Evolutionary conservation across 176 grass and related monocot species (phyloP).

Genomic region (Cocos nucifera): DNA sequence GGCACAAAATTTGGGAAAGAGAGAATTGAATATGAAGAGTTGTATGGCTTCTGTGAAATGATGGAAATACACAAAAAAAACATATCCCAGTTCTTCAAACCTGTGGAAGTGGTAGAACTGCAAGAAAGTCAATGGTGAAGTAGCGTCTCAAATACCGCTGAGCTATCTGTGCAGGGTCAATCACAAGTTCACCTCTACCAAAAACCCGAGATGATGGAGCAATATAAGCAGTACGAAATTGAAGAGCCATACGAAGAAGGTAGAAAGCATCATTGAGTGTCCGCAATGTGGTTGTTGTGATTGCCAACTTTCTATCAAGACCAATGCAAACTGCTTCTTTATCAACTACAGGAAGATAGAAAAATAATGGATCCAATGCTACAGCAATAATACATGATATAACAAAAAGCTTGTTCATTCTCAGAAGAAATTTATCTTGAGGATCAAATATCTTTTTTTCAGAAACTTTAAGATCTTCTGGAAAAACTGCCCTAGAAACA

Average conservation of each 20-base stretch:
- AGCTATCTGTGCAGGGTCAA: conserved; percentile 66
- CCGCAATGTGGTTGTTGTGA: conserved; percentile 37
- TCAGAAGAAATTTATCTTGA: conserved; percentile 55
- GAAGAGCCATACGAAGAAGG: conserved; percentile 60
- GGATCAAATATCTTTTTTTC: conserved; percentile 76
- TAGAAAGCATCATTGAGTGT: conserved; percentile 72
- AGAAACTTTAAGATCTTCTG: conserved; percentile 72
- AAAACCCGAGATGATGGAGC: conserved; percentile 78
- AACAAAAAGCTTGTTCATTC: conserved; percentile 58
- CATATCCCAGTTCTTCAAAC: conserved; percentile 14
- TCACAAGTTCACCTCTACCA: conserved; percentile 87
- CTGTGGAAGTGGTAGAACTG: conserved; percentile 75
- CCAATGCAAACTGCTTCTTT: conserved; percentile 48
- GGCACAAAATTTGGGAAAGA: too few relatives aligned
- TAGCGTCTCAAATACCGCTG: conserved; percentile 54
- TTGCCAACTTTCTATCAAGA: conserved; percentile 38
- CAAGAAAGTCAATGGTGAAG: conserved; percentile 68
- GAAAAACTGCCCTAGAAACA: conserved; percentile 72
- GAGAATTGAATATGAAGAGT: too few relatives aligned
- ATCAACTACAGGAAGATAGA: conserved; percentile 52
- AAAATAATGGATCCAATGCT: conserved; percentile 83
- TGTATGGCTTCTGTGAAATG: too few relatives aligned
- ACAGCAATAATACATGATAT: conserved; percentile 66
- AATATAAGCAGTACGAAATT: conserved; percentile 91
- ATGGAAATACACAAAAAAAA: too few relatives aligned